Conservation (phyloP, 768 basidiomycete species). For the Trametopsis cervina region DNA sequence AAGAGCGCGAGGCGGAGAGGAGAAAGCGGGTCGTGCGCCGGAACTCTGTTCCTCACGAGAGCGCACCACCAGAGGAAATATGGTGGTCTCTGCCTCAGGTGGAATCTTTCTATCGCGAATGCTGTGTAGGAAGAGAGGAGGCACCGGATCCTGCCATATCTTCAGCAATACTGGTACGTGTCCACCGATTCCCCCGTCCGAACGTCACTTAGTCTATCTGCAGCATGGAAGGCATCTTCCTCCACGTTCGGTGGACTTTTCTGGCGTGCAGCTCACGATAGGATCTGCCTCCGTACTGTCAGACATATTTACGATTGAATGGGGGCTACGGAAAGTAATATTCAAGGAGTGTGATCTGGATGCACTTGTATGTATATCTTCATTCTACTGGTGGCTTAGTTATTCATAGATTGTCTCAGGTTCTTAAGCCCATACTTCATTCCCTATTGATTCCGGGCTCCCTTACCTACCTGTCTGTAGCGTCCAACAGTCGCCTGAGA, state of each 20-base stretch:
- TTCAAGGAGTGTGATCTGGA: constrained; percentile 86
- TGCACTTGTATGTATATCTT: constrained; percentile 49
- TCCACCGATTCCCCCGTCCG: constrained; percentile 12
- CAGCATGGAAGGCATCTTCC: constrained; percentile 46
- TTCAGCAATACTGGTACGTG: constrained; percentile 61
- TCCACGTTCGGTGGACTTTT: constrained; percentile 74
- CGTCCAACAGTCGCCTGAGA: constrained; percentile 81
- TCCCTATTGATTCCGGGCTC: constrained; percentile 79
- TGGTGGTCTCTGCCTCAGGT: constrained; percentile 88
- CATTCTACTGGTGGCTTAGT: not conserved
- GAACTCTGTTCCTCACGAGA: constrained; percentile 27
- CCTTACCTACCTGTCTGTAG: constrained; percentile 76
- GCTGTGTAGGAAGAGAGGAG: constrained; percentile 74
- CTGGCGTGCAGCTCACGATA: constrained; percentile 66
- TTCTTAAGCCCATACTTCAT: constrained; percentile 85
- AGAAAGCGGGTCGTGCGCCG: constrained; percentile 59
- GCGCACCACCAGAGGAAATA: constrained; percentile 32
- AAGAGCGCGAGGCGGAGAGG: constrained; percentile 67
- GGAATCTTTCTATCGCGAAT: constrained; percentile 81
- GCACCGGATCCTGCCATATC: constrained; percentile 56
- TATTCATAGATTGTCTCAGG: constrained; percentile 32
- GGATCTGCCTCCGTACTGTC: constrained; percentile 75
- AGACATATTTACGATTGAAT: constrained; percentile 88
- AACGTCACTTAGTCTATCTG: not conserved
- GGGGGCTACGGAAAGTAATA: constrained; percentile 82